Conservation (phyloP, 257 asterid genomes). For the Asclepias syriaca region DNA sequence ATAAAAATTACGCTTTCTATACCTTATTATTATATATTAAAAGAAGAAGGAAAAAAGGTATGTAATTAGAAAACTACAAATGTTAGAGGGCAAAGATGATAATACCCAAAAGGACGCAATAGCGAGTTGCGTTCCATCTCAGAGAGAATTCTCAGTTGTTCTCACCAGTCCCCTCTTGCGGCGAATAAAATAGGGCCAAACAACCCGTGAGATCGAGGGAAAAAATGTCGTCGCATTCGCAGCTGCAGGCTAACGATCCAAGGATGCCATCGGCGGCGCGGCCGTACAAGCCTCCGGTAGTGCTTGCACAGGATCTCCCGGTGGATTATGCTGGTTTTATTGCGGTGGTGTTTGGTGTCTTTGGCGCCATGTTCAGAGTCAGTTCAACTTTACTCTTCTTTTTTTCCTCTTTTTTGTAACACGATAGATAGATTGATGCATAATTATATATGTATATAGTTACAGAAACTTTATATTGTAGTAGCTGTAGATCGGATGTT, state of each 20-base stretch:
- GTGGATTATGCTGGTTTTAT: constrained; percentile 78
- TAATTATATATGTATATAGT: not conserved
- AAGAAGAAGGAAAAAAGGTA: too few relatives aligned
- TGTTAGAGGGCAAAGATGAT: too few relatives aligned
- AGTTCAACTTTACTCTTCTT: not conserved
- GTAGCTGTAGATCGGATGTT: not conserved
- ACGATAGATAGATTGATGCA: too few relatives aligned
- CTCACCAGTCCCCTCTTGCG: too few relatives aligned
- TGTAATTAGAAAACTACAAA: too few relatives aligned
- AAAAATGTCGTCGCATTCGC: constrained; percentile 26
- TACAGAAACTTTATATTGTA: not conserved
- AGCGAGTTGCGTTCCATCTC: too few relatives aligned
- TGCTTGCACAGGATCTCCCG: constrained; percentile 68
- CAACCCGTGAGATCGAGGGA: not conserved
- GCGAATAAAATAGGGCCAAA: too few relatives aligned
- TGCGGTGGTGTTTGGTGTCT: constrained; percentile 76
- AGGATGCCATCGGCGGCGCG: constrained; percentile 26
- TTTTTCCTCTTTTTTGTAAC: not conserved
- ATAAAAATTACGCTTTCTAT: too few relatives aligned
- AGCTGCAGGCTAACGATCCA: constrained; percentile 30
- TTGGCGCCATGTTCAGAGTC: constrained; percentile 68
- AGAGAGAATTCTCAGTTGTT: too few relatives aligned
- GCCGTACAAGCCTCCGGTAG: constrained; percentile 20
- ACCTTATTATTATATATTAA: too few relatives aligned
- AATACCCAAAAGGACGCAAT: too few relatives aligned